A percentile compares a stretch with the other conserved stretches of the same genome.
Conservation (phyloP, 352 stramenopile genomes). For the Pythium apleroticum region DNA sequence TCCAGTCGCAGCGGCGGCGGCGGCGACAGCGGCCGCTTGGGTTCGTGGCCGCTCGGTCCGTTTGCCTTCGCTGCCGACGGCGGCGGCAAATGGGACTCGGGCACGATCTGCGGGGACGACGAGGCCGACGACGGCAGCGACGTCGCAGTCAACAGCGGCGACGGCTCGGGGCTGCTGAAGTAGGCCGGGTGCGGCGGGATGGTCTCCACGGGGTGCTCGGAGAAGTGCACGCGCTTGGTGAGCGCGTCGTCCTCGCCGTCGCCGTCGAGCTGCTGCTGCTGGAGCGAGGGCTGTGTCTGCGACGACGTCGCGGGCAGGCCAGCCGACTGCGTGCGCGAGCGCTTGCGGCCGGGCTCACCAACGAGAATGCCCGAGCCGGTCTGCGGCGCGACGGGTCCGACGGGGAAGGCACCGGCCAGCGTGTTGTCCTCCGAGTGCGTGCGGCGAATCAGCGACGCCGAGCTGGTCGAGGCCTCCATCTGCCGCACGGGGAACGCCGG, state of each 20-base stretch:
- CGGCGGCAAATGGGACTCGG: constrained; percentile 8
- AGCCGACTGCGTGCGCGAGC: constrained; percentile 21
- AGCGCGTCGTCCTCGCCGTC: constrained; percentile 15
- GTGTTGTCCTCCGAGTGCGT: constrained; percentile 25
- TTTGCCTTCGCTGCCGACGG: not conserved
- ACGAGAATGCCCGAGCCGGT: not conserved
- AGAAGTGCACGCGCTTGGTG: constrained; percentile 57
- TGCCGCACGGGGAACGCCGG: constrained; percentile 21
- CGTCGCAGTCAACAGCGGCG: not conserved
- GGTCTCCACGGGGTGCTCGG: constrained; percentile 38
- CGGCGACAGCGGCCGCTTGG: constrained; percentile 9
- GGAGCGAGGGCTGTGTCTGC: not conserved
- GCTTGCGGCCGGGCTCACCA: constrained; percentile 18
- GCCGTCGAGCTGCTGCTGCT: not conserved
- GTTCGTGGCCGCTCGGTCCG: not conserved
- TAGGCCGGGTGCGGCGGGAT: constrained; percentile 31
- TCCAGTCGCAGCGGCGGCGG: constrained; percentile 8
- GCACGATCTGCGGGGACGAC: constrained; percentile 18
- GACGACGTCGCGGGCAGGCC: constrained; percentile 5
- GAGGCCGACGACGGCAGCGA: constrained; percentile 15
- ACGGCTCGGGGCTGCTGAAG: constrained; percentile 14
- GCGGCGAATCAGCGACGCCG: constrained; percentile 16
- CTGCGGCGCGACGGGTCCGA: not conserved
- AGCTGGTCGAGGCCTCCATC: constrained; percentile 12
- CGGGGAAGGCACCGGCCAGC: constrained; percentile 8